Evolutionary conservation across 2,329 filamentous ascomycete species (phyloP).

Genomic region (Fusarium compactum): DNA sequence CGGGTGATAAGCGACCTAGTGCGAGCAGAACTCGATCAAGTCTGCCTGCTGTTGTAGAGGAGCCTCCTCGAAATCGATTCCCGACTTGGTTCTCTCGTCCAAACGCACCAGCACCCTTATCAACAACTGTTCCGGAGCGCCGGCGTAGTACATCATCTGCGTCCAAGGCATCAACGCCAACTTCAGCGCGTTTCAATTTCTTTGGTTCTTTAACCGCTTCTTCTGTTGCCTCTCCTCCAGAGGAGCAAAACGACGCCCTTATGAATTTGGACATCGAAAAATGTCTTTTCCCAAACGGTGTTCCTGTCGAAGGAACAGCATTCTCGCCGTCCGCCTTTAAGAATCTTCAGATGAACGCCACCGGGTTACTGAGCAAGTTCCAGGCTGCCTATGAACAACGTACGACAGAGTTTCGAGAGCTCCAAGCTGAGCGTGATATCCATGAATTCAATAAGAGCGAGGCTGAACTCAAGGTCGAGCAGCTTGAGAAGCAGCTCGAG

Average conservation of each 20-base stretch:
- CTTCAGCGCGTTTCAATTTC: slow-evolving; percentile 59
- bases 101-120: slow-evolving; percentile 31
- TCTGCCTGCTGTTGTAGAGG: slow-evolving; percentile 35
- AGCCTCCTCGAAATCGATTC: slow-evolving; percentile 32
- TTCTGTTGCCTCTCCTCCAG: slow-evolving; percentile 52
- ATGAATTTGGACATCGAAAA: slow-evolving; percentile 67
- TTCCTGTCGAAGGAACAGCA: slow-evolving; percentile 59
- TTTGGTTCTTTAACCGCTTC: slow-evolving; percentile 59
- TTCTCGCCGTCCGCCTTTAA: slow-evolving; percentile 72
- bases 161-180: slow-evolving; percentile 51
- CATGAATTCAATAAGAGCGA: slow-evolving; percentile 69
- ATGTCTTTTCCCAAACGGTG: slow-evolving; percentile 63
- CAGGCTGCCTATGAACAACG: slow-evolving; percentile 70
- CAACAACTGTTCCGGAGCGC: slow-evolving; percentile 24
- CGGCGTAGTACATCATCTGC: slow-evolving; percentile 46
- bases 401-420: slow-evolving; percentile 62
- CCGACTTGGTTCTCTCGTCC: slow-evolving; percentile 44
- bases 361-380: slow-evolving; percentile 66
- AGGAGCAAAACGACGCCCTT: slow-evolving; percentile 63
- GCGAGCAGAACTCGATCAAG: slow-evolving; percentile 15
- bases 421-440: slow-evolving; percentile 65
- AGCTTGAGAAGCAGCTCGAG: slow-evolving; percentile 71
- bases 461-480: slow-evolving; percentile 62
- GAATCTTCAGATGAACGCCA: slow-evolving; percentile 70
- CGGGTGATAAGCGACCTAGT: slow-evolving; percentile 46